These are phyloP conservation scores for Coniferiporia sulphurascens DNA, from an alignment of 1,284 basidiomycete genomes.

Conservation along the genomic window DNA sequence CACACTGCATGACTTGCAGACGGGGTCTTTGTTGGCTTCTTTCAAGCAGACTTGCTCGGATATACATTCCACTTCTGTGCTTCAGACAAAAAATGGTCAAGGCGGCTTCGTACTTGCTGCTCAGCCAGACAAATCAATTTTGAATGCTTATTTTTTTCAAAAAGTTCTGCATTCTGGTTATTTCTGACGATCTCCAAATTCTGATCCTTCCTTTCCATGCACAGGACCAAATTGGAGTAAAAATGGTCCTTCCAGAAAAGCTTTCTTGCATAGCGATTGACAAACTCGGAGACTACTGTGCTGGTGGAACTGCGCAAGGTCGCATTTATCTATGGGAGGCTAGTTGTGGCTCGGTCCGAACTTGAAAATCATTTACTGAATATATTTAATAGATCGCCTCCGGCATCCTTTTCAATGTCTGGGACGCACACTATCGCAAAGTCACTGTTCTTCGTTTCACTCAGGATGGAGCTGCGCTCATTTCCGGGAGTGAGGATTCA, in stretches of 20 bases:
- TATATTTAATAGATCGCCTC: constrained; percentile 66
- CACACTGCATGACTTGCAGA: constrained; percentile 68
- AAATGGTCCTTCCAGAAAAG: constrained; percentile 88
- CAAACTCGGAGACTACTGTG: constrained; percentile 69
- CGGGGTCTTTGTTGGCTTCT: constrained; percentile 58
- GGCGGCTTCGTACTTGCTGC: constrained; percentile 75
- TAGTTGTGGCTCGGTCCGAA: constrained; percentile 27
- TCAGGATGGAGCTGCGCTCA: constrained; percentile 70
- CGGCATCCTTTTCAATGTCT: constrained; percentile 82
- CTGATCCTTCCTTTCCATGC: constrained; percentile 9
- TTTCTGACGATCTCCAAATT: not conserved
- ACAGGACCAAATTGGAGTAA: constrained; percentile 83
- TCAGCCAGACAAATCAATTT: constrained; percentile 74
- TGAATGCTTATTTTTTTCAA: constrained; percentile 82
- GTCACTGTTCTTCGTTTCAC: constrained; percentile 83
- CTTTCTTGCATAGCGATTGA: constrained; percentile 78
- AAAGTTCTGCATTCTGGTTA: constrained; percentile 44
- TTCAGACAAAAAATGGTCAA: constrained; percentile 59
- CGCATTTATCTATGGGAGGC: constrained; percentile 96
- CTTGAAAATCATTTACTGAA: constrained; percentile 18
- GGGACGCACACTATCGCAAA: constrained; percentile 94
- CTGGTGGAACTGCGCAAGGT: constrained; percentile 84
- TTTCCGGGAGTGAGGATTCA: constrained; percentile 89
- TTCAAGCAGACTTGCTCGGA: constrained; percentile 71
- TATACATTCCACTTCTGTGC: constrained; percentile 51